Evolutionary conservation across 805 yeast species (phyloP), one percentile per base, ranked within the genome.

Genomic region (Candida loeiensis): DNA sequence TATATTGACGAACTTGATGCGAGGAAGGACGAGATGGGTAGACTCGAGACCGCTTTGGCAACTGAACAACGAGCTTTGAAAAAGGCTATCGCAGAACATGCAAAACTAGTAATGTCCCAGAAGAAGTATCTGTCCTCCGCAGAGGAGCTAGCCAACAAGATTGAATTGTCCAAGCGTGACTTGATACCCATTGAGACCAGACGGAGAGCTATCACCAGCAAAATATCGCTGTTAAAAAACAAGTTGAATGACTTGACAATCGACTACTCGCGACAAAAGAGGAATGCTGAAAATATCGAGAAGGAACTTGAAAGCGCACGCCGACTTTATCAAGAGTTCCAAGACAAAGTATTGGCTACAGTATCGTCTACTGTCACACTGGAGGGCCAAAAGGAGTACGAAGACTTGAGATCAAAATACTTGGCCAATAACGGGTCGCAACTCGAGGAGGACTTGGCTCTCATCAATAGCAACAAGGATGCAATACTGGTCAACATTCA

Each of bases 121-220:
- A 62, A 65, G 18, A 73, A 72, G 33, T 56, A 61, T n/a, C 66
- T 66, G 31, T 58, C 61, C 15, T 51, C 58, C 7, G 57, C 78
- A 2, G 54, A 54, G 1, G 55, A 57, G n/a, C 61, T 66, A 35
- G 54, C 58, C n/a, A 47, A 53, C 2, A 58, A 63, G n/a, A 56
- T 74, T 13, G 82, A 77, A 29, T 56, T 60, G 5, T 61, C 66
- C 19, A 71, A 71, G 37, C 57, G 76, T 20, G 71, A 73, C 5
- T 49, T 85, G 37, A 69, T 84, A 20, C 95, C 95, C 1, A 55
- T 82, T 4, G 73, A 71, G 22, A 76, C 87, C 6, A 79, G 78
- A 45, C 73, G 73, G 40, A 66, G 66, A 8, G 67, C 82, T 7
- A 50, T 76, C 0, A 48, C 55, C 8, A 69, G 69, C 36, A 81